Evolutionary conservation across 768 basidiomycete species (phyloP).

Genomic region (Suillus alpinus): DNA sequence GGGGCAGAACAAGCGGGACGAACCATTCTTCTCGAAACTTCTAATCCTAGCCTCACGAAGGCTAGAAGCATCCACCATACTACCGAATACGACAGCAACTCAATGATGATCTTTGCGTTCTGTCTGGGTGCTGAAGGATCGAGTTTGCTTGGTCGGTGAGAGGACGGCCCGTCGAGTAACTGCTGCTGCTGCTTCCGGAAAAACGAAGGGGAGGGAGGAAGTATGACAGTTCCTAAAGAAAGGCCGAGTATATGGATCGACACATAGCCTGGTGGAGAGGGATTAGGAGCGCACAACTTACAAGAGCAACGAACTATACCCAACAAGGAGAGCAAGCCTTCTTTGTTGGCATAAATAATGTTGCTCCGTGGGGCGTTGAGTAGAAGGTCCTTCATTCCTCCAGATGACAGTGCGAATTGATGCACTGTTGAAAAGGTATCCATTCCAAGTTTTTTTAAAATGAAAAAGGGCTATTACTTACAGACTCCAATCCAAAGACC

Average conservation of each 20-base stretch:
- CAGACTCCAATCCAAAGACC: conserved; percentile 60
- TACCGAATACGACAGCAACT: conserved; percentile 72
- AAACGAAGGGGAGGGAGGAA: conserved; percentile 75
- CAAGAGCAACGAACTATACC: conserved; percentile 39
- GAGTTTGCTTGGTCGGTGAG: conserved; percentile 4
- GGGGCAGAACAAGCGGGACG: conserved; percentile 23
- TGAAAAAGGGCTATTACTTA: conserved; percentile 30
- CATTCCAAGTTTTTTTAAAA: background rate
- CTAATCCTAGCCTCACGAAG: conserved; percentile 27
- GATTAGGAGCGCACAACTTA: background rate
- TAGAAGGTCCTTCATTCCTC: conserved; percentile 60
- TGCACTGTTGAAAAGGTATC: conserved; percentile 51
- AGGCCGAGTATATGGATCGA: conserved; percentile 87
- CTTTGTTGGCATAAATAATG: conserved; percentile 82
- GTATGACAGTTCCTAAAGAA: conserved; percentile 73
- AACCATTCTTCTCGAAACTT: conserved; percentile 63
- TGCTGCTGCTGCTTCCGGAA: conserved; percentile 51
- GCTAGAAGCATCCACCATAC: conserved; percentile 75
- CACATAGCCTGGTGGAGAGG: conserved; percentile 65
- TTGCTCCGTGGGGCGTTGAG: conserved; percentile 60
- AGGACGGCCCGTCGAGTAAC: conserved; percentile 11
- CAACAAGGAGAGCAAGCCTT: conserved; percentile 79
- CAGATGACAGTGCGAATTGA: conserved; percentile 56
- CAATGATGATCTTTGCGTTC: conserved; percentile 70
- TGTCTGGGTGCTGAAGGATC: conserved; percentile 44